Base-by-base conservation (phyloP, 2,329 filamentous ascomycete genomes). In the Xylaria sp. region DNA sequence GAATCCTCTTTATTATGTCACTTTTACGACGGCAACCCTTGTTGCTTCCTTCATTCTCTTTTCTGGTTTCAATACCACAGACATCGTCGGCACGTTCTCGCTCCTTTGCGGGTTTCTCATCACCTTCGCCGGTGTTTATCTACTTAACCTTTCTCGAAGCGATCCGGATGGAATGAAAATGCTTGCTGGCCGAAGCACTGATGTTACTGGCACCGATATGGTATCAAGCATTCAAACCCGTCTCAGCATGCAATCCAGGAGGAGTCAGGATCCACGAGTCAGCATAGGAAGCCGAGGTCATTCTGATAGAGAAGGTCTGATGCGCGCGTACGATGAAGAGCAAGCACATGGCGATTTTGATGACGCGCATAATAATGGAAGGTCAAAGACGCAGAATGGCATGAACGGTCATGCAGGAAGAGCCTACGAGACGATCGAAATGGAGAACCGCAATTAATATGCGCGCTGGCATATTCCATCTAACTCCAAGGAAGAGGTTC, bases 41-140 rank as follows among this genome's bases (percentile, higher is more conserved):
- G 92, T 93, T 80, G 95, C 95, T 66, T 98, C 95, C 1, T 98
- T 98, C 80, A 97, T 98, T 77, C 91, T 98, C 60, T 98, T 97
- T 84, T 90, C 90, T 75, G 95, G 95, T 68, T 98, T 98, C 86
- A 98, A 98, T 81, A 98, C 95, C 3, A 93, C 93, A 58, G 93
- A 97, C 75, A 87, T 91, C 5, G 92, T 97, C 74, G 97, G 96
- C 82, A 98, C 93, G 0, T 90, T 98, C 66, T 98, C 95, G 3
- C 87, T 98, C 16, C 87, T 98, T 60, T 95, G 92, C 79, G 95
- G 95, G 68, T 98, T 98, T 83, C 88, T 98, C 67, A 90, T 96
- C 73, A 98, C 97, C 69, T 98, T 98, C 79, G 92, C 94, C 2
- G 95, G 95, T 32, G 95, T 98, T 62, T 98, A 98, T 81, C 88